phyloP scores from a whole-genome alignment of 305 asterid species.

The Fraxinus floribunda region DNA sequence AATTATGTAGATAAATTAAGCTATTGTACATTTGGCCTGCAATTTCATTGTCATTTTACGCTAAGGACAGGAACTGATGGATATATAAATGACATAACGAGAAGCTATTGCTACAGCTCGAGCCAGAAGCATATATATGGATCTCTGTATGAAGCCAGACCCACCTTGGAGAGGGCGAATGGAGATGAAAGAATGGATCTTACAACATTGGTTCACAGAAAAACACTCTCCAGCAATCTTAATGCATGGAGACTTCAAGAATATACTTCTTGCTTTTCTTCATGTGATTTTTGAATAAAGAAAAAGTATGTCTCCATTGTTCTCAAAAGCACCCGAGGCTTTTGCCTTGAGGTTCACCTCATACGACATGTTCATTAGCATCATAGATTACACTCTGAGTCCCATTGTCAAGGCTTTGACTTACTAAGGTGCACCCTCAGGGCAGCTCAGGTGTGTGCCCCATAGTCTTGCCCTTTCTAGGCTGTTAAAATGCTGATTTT shows the following conservation, averaged over 20 bases:
- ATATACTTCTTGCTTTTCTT: background rate
- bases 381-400: background rate
- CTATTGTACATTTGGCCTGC: slow-evolving; percentile 1
- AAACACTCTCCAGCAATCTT: background rate
- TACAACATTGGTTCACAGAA: background rate
- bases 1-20: slow-evolving; percentile 7
- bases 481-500: background rate
- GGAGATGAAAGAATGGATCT: background rate
- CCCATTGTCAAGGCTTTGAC: background rate
- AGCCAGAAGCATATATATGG: background rate
- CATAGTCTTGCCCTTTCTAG: background rate
- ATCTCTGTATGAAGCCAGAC: background rate
- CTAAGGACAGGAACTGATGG: slow-evolving; percentile 19
- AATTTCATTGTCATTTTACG: slow-evolving; percentile 14
- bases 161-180: background rate
- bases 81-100: slow-evolving; percentile 10
- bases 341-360: background rate
- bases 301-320: background rate
- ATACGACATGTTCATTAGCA: background rate
- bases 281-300: background rate
- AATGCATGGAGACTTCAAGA: background rate
- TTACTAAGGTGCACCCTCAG: background rate
- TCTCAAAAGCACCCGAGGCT: background rate
- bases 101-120: background rate
- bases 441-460: background rate